Percentiles rank a stretch among this genome's conserved stretches.
Evolutionary conservation across 495 filamentous ascomycete species (phyloP).

Genomic region (Talaromyces adpressus): DNA sequence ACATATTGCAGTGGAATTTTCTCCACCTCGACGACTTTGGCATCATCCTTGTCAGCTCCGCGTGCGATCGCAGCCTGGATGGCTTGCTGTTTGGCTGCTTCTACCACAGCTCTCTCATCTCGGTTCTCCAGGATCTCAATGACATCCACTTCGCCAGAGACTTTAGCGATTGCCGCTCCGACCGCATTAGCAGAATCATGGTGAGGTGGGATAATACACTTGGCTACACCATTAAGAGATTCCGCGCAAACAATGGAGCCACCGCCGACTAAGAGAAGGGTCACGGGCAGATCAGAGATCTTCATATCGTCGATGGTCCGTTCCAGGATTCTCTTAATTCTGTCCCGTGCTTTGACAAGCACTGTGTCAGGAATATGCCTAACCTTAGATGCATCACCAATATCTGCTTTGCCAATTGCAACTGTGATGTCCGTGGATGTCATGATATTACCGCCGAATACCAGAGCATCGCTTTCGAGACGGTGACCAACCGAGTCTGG

Average conservation of each 20-base stretch:
- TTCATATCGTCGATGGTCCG: constrained; percentile 18
- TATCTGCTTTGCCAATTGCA: constrained; percentile 24
- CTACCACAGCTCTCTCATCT: constrained; percentile 22
- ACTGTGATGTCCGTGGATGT: constrained; percentile 46
- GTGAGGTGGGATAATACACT: constrained; percentile 20
- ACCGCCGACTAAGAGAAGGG: constrained; percentile 18
- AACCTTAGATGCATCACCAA: constrained; percentile 19
- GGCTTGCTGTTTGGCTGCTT: constrained; percentile 27
- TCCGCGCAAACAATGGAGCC: constrained; percentile 19
- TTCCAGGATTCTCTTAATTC: constrained; percentile 17
- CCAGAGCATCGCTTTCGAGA: constrained; percentile 37
- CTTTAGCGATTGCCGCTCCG: constrained; percentile 45
- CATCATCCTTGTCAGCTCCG: constrained; percentile 19
- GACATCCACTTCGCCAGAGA: constrained; percentile 41
- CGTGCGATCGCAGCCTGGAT: constrained; percentile 33
- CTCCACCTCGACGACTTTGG: constrained; percentile 27
- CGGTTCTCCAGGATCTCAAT: constrained; percentile 31
- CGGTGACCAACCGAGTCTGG: constrained; percentile 51
- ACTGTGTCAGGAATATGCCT: constrained; percentile 6
- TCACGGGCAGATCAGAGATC: constrained; percentile 15
- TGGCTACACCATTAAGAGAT: constrained; percentile 12
- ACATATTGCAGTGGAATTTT: constrained; percentile 30
- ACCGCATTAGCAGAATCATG: constrained; percentile 48
- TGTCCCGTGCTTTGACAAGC: constrained; percentile 8
- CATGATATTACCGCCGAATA: constrained; percentile 45